Conservation (phyloP, 129 eudicot genomes). For the Cynara cardunculus region DNA sequence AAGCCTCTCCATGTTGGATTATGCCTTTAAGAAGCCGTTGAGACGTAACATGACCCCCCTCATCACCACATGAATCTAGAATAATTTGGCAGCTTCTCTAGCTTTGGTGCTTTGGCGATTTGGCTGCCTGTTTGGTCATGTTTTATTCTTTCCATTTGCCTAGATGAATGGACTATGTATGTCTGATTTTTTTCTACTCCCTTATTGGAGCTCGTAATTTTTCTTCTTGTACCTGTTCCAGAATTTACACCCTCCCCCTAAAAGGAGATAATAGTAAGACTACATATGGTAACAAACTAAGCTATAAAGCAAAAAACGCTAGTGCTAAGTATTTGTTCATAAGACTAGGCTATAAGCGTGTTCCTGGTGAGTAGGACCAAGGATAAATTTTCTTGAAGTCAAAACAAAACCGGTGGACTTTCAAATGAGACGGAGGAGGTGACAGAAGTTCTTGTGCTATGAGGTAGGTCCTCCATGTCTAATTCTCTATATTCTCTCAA, state of each 20-base stretch:
- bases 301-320: constrained; percentile 14
- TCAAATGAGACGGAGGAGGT: background rate
- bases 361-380: background rate
- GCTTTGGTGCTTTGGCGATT: background rate
- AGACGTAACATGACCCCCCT: too few relatives aligned
- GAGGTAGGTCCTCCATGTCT: background rate
- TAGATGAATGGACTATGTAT: too few relatives aligned
- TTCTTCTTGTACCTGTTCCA: background rate
- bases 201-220: constrained; percentile 3
- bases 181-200: constrained; percentile 1
- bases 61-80: background rate
- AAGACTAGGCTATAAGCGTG: background rate
- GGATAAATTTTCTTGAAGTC: constrained; percentile 5
- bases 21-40: too few relatives aligned
- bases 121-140: constrained; percentile 7
- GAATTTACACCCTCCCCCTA: background rate
- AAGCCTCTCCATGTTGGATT: background rate
- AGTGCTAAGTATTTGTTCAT: constrained; percentile 3
- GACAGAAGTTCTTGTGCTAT: background rate
- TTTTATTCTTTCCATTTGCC: background rate
- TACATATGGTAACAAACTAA: background rate
- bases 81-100: constrained; percentile 2
- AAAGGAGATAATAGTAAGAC: constrained; percentile 3
- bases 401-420: background rate
- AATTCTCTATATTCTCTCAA: too few relatives aligned